Conservation (phyloP, 2,329 filamentous ascomycete species). For the Alternaria sp. region DNA sequence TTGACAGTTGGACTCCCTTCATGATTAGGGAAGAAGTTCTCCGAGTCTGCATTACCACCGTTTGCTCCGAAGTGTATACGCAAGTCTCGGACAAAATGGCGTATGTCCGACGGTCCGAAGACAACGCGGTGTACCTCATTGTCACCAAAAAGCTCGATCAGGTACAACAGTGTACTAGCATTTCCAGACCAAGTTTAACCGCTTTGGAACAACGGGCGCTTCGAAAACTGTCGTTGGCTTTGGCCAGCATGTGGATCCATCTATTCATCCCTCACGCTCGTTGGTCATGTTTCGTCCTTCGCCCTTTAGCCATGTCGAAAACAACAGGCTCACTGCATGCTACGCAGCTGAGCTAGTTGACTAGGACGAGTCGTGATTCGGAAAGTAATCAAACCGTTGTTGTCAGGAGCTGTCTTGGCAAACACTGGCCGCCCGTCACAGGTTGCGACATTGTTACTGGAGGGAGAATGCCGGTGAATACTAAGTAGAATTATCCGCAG, state of each 20-base stretch:
- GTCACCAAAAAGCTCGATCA: not conserved
- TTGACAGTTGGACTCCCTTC: not conserved
- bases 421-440: slow-evolving; percentile 5
- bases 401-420: slow-evolving; percentile 16
- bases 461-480: slow-evolving; percentile 1
- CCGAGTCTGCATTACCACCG: not conserved
- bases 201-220: slow-evolving; percentile 14
- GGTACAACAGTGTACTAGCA: not conserved
- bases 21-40: not conserved
- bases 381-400: slow-evolving; percentile 23
- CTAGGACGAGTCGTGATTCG: slow-evolving; percentile 19
- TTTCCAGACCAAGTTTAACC: slow-evolving; percentile 7
- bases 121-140: slow-evolving; percentile 2
- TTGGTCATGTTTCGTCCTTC: slow-evolving; percentile 36
- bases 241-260: slow-evolving; percentile 14
- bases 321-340: slow-evolving; percentile 13
- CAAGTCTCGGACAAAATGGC: not conserved
- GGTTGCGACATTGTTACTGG: slow-evolving; percentile 7
- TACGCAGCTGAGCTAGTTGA: slow-evolving; percentile 12
- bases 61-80: not conserved
- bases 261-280: slow-evolving; percentile 14
- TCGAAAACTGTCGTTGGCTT: slow-evolving; percentile 14
- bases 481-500: slow-evolving; percentile 5
- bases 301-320: slow-evolving; percentile 22
- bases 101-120: slow-evolving; percentile 1